These are phyloP conservation scores for Adansonia gregorii DNA, from an alignment of 441 rosid species.

Conservation along the genomic window DNA sequence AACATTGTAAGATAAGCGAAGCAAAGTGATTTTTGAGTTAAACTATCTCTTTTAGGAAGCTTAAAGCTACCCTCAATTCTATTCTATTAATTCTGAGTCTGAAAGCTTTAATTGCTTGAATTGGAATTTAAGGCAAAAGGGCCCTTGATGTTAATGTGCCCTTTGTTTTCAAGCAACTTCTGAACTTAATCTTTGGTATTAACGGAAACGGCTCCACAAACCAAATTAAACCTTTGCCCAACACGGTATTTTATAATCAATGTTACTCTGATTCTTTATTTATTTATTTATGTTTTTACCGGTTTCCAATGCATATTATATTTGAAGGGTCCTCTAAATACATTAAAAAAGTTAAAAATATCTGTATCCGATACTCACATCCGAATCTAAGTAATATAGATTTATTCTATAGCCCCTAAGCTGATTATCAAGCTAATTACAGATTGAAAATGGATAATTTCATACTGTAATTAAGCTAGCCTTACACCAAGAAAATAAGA, in stretches of 20 bases:
- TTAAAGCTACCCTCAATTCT: conserved; percentile 20
- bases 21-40: background rate
- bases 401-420: background rate
- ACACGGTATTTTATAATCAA: background rate
- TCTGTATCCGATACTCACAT: no score
- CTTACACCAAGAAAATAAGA: background rate
- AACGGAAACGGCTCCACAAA: background rate
- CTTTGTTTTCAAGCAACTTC: conserved; percentile 34
- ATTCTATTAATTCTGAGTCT: conserved; percentile 1
- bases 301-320: no score
- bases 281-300: no score
- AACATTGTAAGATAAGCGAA: conserved; percentile 6
- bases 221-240: background rate
- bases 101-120: conserved; percentile 38
- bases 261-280: no score
- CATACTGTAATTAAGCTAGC: background rate
- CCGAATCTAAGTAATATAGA: no score
- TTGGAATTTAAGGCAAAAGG: conserved; percentile 40
- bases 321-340: no score
- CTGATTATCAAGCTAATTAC: background rate
- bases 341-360: background rate
- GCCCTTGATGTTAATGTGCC: conserved; percentile 27
- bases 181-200: conserved; percentile 15
- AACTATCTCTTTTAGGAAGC: conserved; percentile 8
- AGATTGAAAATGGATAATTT: background rate